Conservation (phyloP, 164 flowering plant genomes). For the Magnolia sinica region DNA sequence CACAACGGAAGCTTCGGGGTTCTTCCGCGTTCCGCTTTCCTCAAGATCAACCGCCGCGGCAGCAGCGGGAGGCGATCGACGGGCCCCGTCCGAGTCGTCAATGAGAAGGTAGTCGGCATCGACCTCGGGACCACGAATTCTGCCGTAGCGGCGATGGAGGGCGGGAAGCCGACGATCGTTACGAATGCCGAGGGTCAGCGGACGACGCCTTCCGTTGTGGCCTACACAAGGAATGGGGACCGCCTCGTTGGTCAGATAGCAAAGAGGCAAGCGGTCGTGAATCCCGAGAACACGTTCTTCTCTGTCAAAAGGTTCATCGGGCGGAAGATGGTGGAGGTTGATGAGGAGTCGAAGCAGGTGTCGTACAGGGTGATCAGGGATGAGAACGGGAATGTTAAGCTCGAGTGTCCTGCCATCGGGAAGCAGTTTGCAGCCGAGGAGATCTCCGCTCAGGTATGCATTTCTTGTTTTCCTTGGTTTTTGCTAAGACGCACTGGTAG, state of each 20-base stretch:
- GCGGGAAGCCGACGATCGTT: slow-evolving; percentile 79
- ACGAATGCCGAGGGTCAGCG: slow-evolving; percentile 69
- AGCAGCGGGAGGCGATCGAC: slow-evolving; percentile 2
- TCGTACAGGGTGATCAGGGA: slow-evolving; percentile 54
- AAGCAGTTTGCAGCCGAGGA: slow-evolving; percentile 75
- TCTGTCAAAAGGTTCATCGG: slow-evolving; percentile 81
- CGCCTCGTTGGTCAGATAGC: slow-evolving; percentile 92
- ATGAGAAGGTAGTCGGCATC: slow-evolving; percentile 65
- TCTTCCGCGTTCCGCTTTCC: slow-evolving; percentile 17
- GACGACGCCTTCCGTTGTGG: slow-evolving; percentile 96
- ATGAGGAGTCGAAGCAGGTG: slow-evolving; percentile 65
- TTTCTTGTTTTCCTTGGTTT: slow-evolving; percentile 4
- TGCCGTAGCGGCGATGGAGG: slow-evolving; percentile 74
- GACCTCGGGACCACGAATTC: slow-evolving; percentile 70
- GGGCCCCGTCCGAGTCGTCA: slow-evolving; percentile 40
- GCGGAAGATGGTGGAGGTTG: slow-evolving; percentile 67
- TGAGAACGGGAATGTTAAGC: slow-evolving; percentile 74
- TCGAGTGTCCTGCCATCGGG: slow-evolving; percentile 71
- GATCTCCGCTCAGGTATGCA: slow-evolving; percentile 64
- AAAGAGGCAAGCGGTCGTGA: slow-evolving; percentile 89
- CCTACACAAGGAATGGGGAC: slow-evolving; percentile 86
- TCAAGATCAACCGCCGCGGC: slow-evolving; percentile 11
- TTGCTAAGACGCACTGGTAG: too few relatives aligned
- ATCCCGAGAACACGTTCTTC: slow-evolving; percentile 87
- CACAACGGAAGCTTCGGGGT: slow-evolving; percentile 8